These are phyloP conservation scores for Mycena polygramma DNA, from an alignment of 768 basidiomycete genomes.

Conservation along the genomic window DNA sequence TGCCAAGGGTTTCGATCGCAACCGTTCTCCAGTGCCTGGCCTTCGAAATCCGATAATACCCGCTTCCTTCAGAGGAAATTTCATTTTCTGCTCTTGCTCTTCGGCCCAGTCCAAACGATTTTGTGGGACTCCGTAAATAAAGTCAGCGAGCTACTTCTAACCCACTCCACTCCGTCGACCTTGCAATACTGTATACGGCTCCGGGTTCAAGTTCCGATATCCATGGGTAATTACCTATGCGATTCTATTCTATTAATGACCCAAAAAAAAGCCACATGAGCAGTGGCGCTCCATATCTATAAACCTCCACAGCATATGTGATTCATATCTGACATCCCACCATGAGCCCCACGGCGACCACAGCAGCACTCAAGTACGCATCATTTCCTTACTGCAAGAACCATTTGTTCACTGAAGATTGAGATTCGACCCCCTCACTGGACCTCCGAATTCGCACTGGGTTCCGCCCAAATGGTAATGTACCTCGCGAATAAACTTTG, in stretches of 20 bases:
- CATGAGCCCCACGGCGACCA: neutral
- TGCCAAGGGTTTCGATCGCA: no score
- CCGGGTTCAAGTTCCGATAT: no score
- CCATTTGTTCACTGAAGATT: neutral
- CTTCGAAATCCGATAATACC: no score
- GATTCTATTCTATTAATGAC: neutral
- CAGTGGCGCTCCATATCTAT: neutral
- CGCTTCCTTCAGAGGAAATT: no score
- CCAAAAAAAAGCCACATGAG: neutral
- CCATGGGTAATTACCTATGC: neutral
- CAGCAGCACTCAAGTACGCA: neutral
- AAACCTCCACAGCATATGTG: neutral
- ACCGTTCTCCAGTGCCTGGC: no score
- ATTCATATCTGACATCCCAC: no score
- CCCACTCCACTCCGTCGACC: no score
- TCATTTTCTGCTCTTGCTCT: no score
- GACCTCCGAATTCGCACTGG: conserved; percentile 32
- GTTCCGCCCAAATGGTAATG: conserved; percentile 33
- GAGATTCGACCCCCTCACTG: conserved; percentile 30
- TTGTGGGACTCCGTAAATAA: no score
- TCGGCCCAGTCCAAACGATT: no score
- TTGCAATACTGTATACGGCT: no score
- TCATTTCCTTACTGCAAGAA: neutral
- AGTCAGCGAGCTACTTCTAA: no score
- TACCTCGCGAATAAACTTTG: neutral